phyloP scores from a whole-genome alignment of 805 yeast genomes.

The Zygosaccharomyces rouxii region DNA sequence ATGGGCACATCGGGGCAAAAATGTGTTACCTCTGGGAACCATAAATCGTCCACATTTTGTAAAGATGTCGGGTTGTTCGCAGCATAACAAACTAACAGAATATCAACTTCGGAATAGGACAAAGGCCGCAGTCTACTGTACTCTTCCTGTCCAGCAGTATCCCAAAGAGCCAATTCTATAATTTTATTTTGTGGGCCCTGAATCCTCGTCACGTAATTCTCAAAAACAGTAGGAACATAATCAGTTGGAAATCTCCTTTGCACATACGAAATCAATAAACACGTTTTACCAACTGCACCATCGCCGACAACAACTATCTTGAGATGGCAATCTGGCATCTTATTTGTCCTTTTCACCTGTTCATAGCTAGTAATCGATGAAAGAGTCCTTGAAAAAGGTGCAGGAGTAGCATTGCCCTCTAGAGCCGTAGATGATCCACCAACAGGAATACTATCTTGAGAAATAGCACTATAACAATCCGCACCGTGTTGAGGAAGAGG shows the following conservation, averaged over 20 bases:
- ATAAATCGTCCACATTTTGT: conserved; percentile 68
- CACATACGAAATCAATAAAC: conserved; percentile 60
- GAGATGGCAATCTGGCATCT: conserved; percentile 37
- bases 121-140: conserved; percentile 76
- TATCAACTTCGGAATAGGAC: conserved; percentile 73
- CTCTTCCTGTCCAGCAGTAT: conserved; percentile 88
- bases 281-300: conserved; percentile 89
- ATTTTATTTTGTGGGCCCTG: conserved; percentile 43
- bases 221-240: conserved; percentile 81
- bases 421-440: conserved; percentile 14
- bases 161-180: conserved; percentile 79
- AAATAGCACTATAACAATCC: conserved; percentile 10
- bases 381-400: conserved; percentile 24
- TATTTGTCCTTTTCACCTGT: conserved; percentile 21
- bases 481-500: conserved; percentile 9
- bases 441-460: conserved; percentile 11
- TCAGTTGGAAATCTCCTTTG: conserved; percentile 60
- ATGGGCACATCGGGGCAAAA: conserved; percentile 79
- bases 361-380: conserved; percentile 30
- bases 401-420: conserved; percentile 15
- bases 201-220: conserved; percentile 63
- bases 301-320: conserved; percentile 84
- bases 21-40: conserved; percentile 85
- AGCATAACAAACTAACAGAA: conserved; percentile 71
- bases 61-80: conserved; percentile 59